Conservation (phyloP, 2,329 filamentous ascomycete species). For the Colletotrichum australisinense region DNA sequence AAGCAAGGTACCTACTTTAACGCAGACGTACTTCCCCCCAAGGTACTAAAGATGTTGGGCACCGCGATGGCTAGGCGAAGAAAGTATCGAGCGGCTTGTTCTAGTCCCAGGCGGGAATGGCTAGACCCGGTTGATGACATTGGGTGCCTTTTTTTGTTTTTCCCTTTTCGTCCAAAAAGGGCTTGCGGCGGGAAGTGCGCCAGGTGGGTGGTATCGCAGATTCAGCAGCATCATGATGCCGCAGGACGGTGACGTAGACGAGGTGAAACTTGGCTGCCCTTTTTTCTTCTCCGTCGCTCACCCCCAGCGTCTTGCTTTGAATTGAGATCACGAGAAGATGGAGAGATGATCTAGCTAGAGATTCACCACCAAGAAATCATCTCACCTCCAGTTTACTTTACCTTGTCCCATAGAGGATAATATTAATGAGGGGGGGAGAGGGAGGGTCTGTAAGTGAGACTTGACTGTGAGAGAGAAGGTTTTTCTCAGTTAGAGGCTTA, state of each 20-base stretch:
- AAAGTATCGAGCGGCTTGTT: too few relatives aligned
- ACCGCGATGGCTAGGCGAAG: too few relatives aligned
- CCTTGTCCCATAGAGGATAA: too few relatives aligned
- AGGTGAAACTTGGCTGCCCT: constrained; percentile 10
- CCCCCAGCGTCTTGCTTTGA: not conserved
- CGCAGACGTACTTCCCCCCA: too few relatives aligned
- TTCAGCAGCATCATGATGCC: not conserved
- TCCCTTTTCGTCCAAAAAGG: not conserved
- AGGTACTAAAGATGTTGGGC: too few relatives aligned
- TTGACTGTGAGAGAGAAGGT: not conserved
- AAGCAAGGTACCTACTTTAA: too few relatives aligned
- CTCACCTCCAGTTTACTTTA: too few relatives aligned
- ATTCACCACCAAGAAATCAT: not conserved
- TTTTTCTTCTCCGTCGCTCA: not conserved
- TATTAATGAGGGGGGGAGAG: not conserved
- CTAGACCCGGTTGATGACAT: not conserved
- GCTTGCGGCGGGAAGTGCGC: constrained; percentile 14
- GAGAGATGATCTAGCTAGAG: too few relatives aligned
- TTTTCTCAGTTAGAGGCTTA: not conserved
- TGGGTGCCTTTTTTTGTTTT: not conserved
- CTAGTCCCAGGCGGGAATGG: not conserved
- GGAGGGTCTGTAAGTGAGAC: not conserved
- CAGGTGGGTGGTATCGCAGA: constrained; percentile 12
- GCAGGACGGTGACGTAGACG: constrained; percentile 32
- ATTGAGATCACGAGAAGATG: not conserved